These are phyloP conservation scores for Hygrocybe punicea DNA, from an alignment of 768 basidiomycete species.

Conservation along the genomic window DNA sequence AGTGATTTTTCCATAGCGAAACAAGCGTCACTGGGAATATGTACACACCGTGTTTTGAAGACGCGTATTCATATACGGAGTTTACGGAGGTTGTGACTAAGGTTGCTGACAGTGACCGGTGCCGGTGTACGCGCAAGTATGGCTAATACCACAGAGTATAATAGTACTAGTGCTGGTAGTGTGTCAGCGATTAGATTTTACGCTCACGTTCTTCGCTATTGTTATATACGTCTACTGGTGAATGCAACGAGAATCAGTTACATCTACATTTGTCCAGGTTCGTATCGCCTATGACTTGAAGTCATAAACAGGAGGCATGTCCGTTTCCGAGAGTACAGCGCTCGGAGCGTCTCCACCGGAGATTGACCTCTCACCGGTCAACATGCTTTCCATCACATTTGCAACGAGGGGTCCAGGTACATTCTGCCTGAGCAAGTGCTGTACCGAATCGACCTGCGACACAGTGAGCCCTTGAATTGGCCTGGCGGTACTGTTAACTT, in stretches of 20 bases:
- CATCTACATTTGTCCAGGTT: too few relatives aligned
- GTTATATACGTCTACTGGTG: too few relatives aligned
- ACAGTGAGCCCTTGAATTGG: not conserved
- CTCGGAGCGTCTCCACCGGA: not conserved
- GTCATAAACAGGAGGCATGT: not conserved
- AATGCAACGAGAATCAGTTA: too few relatives aligned
- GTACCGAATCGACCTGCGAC: not conserved
- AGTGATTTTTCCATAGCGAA: too few relatives aligned
- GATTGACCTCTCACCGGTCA: not conserved
- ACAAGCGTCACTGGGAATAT: too few relatives aligned
- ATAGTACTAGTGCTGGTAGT: too few relatives aligned
- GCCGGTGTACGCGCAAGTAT: too few relatives aligned
- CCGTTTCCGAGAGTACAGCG: not conserved
- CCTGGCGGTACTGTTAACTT: not conserved
- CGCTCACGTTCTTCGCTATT: too few relatives aligned
- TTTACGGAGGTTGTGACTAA: too few relatives aligned
- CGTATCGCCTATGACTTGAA: not conserved
- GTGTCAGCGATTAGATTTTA: too few relatives aligned
- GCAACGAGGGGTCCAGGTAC: not conserved
- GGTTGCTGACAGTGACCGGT: too few relatives aligned
- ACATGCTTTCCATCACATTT: not conserved
- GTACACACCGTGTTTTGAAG: not conserved
- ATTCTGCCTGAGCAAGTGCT: not conserved
- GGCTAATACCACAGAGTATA: too few relatives aligned
- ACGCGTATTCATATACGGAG: not conserved